A percentile compares a stretch with the other conserved stretches of the same genome.
These are phyloP conservation scores for Agapanthus africanus DNA, from an alignment of 106 monocot species.

Conservation along the genomic window DNA sequence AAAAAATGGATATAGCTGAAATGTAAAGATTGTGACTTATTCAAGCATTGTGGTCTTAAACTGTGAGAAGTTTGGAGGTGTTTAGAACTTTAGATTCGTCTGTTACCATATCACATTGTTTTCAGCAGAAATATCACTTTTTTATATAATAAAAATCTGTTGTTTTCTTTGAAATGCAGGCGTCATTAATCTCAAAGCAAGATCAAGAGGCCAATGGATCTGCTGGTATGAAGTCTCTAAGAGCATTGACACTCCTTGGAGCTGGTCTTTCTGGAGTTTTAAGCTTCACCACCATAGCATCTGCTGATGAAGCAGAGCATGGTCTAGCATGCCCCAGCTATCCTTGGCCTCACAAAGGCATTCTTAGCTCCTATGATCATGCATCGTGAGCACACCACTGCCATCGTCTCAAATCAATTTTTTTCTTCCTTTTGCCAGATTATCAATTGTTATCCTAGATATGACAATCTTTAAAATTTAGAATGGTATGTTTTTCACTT, in stretches of 20 bases:
- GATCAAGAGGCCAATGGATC: slow-evolving; percentile 35
- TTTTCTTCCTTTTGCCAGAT: too few species aligned
- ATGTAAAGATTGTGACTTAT: background rate
- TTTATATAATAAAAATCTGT: background rate
- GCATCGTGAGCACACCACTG: slow-evolving; percentile 87
- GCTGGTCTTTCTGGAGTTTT: slow-evolving; percentile 53
- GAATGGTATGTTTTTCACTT: too few species aligned
- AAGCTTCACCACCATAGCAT: slow-evolving; percentile 39
- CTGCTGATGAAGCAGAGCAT: slow-evolving; percentile 82
- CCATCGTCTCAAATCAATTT: too few species aligned
- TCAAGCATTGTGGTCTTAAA: background rate
- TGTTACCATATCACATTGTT: background rate
- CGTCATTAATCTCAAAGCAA: slow-evolving; percentile 16
- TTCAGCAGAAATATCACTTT: background rate
- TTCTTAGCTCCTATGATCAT: slow-evolving; percentile 92
- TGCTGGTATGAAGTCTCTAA: slow-evolving; percentile 37
- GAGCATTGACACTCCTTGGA: slow-evolving; percentile 51
- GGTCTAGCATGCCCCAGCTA: slow-evolving; percentile 68
- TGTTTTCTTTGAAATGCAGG: background rate
- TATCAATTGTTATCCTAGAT: background rate
- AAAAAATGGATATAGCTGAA: background rate
- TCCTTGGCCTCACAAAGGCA: slow-evolving; percentile 95
- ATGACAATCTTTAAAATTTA: background rate
- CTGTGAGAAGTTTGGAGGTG: background rate
- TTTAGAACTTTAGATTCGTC: background rate